Evolutionary conservation across 257 asterid species (phyloP).

Genomic region (Solanum lycopersicoides): DNA sequence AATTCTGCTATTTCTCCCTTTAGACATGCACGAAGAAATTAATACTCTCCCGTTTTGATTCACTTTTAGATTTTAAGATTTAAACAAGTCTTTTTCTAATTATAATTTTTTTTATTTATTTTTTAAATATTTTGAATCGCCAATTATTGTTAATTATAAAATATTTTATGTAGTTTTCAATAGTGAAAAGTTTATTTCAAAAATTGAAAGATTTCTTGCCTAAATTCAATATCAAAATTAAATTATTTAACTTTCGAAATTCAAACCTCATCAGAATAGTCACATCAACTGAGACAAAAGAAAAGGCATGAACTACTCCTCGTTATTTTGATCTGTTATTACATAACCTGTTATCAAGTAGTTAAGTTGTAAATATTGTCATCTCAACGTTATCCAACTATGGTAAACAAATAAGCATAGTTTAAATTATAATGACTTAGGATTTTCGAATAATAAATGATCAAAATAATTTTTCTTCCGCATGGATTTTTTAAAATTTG

Average conservation of each 20-base stretch:
- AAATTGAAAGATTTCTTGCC: not conserved
- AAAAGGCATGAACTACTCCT: not conserved
- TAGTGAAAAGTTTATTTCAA: too few relatives aligned
- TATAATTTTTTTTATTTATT: too few relatives aligned
- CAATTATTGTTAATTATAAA: too few relatives aligned
- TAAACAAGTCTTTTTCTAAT: rapidly evolving
- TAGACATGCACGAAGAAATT: not conserved
- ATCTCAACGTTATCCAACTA: not conserved
- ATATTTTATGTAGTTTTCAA: too few relatives aligned
- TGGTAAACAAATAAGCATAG: not conserved
- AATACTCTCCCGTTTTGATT: too few relatives aligned
- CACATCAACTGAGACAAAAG: not conserved
- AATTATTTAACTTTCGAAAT: too few relatives aligned
- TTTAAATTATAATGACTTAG: not conserved
- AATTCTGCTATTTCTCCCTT: not conserved
- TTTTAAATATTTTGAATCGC: too few relatives aligned
- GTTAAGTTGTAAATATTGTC: not conserved
- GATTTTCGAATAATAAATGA: not conserved
- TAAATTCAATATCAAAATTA: too few relatives aligned
- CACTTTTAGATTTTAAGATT: too few relatives aligned
- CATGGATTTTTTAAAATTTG: not conserved
- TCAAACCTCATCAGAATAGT: too few relatives aligned
- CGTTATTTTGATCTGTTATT: not conserved
- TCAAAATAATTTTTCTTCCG: not conserved
- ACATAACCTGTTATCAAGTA: not conserved